Conservation (phyloP, 2,329 filamentous ascomycete genomes). For the Xylariaceae sp. region DNA sequence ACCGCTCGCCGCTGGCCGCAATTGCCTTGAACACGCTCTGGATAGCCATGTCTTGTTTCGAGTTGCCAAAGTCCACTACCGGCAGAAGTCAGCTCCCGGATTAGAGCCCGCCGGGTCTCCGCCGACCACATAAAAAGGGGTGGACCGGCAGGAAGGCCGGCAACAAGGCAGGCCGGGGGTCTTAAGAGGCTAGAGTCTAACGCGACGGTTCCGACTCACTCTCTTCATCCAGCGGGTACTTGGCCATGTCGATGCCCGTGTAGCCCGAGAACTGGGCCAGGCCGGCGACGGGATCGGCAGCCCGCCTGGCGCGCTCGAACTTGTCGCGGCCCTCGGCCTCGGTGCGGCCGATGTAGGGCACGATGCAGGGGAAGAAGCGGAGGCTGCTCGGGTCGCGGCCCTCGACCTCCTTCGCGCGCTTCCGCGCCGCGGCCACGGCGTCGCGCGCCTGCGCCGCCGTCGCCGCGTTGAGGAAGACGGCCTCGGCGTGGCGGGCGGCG, state of each 20-base stretch:
- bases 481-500: constrained; percentile 56
- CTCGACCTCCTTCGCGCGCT: not conserved
- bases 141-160: too few species aligned
- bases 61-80: constrained; percentile 1
- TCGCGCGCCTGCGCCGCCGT: not conserved
- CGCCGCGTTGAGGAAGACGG: constrained; percentile 29
- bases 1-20: constrained; percentile 1
- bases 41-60: constrained; percentile 3
- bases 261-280: constrained; percentile 7
- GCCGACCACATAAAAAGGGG: too few species aligned
- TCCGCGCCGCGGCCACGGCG: not conserved
- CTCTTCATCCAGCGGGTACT: constrained; percentile 5
- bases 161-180: too few species aligned
- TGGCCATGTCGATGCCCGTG: constrained; percentile 7
- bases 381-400: not conserved
- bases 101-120: too few species aligned
- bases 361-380: not conserved
- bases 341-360: not conserved
- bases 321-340: constrained; percentile 1
- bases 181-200: too few species aligned
- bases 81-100: too few species aligned
- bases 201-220: too few species aligned
- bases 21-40: constrained; percentile 5
- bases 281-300: constrained; percentile 4
- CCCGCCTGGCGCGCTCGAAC: not conserved